Percentiles rank a stretch among this genome's conserved stretches.
phyloP scores from a whole-genome alignment of 2,329 filamentous ascomycete genomes.

The Colletotrichum musicola region DNA sequence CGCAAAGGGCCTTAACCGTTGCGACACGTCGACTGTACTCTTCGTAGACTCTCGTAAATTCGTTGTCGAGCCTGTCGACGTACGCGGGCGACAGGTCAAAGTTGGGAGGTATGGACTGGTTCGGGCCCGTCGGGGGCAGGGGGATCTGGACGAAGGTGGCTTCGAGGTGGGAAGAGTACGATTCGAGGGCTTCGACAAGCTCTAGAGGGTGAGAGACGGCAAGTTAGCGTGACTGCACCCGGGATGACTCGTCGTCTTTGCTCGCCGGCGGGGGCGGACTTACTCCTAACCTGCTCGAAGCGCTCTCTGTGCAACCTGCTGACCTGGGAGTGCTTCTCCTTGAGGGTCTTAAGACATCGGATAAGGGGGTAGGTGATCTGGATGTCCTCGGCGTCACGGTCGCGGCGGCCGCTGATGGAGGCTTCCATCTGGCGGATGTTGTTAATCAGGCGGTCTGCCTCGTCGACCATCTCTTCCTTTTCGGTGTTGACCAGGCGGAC shows the following conservation, averaged over 20 bases:
- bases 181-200: slow-evolving; percentile 92
- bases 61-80: slow-evolving; percentile 85
- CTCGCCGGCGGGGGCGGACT: slow-evolving; percentile 47
- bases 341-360: slow-evolving; percentile 82
- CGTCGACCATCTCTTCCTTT: slow-evolving; percentile 91
- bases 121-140: slow-evolving; percentile 84
- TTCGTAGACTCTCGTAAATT: slow-evolving; percentile 95
- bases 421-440: slow-evolving; percentile 94
- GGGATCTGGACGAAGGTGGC: slow-evolving; percentile 86
- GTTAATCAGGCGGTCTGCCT: slow-evolving; percentile 86
- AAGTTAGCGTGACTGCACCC: slow-evolving; percentile 17
- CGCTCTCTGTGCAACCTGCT: slow-evolving; percentile 88
- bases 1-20: slow-evolving; percentile 79
- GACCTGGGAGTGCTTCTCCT: slow-evolving; percentile 87
- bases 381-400: slow-evolving; percentile 76
- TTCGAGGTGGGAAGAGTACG: slow-evolving; percentile 96
- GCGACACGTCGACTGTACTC: slow-evolving; percentile 90
- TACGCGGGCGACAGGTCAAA: slow-evolving; percentile 96
- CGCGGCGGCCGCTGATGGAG: slow-evolving; percentile 83
- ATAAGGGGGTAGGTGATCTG: slow-evolving; percentile 86
- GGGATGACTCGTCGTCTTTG: not conserved
- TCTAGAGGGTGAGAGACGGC: slow-evolving; percentile 63
- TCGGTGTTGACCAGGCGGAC: slow-evolving; percentile 86
- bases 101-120: slow-evolving; percentile 80
- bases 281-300: slow-evolving; percentile 95